These are phyloP conservation scores for Kwoniella mangroviensis DNA, from an alignment of 768 basidiomycete genomes.

Conservation along the genomic window DNA sequence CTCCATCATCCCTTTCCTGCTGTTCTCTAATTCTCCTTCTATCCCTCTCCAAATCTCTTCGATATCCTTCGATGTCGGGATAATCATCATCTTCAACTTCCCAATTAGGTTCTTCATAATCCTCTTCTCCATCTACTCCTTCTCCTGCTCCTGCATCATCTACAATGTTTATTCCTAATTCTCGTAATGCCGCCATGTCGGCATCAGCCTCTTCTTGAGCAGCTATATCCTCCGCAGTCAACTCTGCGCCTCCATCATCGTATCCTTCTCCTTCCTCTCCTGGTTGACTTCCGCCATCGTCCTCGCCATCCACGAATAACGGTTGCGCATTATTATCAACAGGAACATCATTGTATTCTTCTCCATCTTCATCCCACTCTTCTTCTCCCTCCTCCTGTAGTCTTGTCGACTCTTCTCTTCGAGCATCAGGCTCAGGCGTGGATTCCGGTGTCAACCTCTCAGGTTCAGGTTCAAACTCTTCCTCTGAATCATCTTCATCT, in stretches of 20 bases:
- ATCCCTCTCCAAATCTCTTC: constrained; percentile 22
- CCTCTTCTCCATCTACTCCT: constrained; percentile 24
- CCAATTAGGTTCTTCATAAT: constrained; percentile 23
- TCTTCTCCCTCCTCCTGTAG: constrained; percentile 13
- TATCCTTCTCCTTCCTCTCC: constrained; percentile 12
- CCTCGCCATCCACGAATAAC: not conserved
- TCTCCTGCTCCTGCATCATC: constrained; percentile 17
- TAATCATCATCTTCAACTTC: constrained; percentile 11
- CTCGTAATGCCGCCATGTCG: constrained; percentile 20
- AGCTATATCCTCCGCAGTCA: constrained; percentile 9
- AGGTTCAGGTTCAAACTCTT: constrained; percentile 41
- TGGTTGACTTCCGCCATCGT: not conserved
- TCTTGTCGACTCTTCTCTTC: constrained; percentile 1
- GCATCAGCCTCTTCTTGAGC: constrained; percentile 25
- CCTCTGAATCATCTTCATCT: constrained; percentile 45
- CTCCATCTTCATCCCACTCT: constrained; percentile 19
- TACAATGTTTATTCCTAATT: constrained; percentile 20
- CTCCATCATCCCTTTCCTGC: constrained; percentile 24
- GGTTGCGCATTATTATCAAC: not conserved
- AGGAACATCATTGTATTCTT: constrained; percentile 21
- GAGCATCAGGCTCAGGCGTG: constrained; percentile 34
- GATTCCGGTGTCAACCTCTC: constrained; percentile 40
- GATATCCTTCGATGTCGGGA: constrained; percentile 30
- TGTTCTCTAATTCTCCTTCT: constrained; percentile 22
- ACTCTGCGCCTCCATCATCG: not conserved